Evolutionary conservation across 352 stramenopile species (phyloP).

Genomic region (Halophytophthora batemanensis): DNA sequence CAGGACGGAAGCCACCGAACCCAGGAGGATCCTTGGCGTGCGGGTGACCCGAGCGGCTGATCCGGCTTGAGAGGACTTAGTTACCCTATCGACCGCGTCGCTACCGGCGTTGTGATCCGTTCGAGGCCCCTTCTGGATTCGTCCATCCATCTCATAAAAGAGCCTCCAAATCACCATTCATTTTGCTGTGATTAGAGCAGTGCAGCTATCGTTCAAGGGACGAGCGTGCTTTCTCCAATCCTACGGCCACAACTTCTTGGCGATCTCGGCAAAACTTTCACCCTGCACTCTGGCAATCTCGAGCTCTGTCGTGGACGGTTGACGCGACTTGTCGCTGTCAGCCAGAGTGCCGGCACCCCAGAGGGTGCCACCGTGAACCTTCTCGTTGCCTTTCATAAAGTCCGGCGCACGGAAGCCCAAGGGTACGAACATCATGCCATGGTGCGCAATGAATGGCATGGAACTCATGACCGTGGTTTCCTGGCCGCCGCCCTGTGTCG

Average conservation of each 20-base stretch:
- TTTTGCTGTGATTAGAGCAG: no score
- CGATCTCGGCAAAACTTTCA: constrained; percentile 71
- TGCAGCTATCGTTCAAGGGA: no score
- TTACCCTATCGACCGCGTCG: no score
- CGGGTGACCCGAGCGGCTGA: no score
- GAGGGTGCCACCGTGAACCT: constrained; percentile 56
- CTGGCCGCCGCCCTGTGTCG: constrained; percentile 68
- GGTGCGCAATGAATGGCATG: constrained; percentile 77
- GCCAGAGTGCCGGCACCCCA: constrained; percentile 83
- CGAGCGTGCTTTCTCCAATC: not conserved
- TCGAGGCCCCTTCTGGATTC: no score
- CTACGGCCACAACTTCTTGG: constrained; percentile 58
- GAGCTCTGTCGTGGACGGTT: constrained; percentile 71
- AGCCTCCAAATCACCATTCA: no score
- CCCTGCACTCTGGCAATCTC: constrained; percentile 68
- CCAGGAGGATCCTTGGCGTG: no score
- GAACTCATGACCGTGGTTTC: constrained; percentile 79
- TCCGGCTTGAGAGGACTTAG: no score
- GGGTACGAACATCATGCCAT: constrained; percentile 88
- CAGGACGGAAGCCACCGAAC: no score
- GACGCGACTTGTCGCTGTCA: constrained; percentile 64
- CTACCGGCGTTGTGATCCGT: no score
- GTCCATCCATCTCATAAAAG: no score
- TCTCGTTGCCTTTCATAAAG: constrained; percentile 45
- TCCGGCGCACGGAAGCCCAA: constrained; percentile 50